A percentile compares a stretch with the other conserved stretches of the same genome.
These are phyloP conservation scores for Pachyrhizus erosus DNA, from an alignment of 306 rosid species.

Conservation along the genomic window DNA sequence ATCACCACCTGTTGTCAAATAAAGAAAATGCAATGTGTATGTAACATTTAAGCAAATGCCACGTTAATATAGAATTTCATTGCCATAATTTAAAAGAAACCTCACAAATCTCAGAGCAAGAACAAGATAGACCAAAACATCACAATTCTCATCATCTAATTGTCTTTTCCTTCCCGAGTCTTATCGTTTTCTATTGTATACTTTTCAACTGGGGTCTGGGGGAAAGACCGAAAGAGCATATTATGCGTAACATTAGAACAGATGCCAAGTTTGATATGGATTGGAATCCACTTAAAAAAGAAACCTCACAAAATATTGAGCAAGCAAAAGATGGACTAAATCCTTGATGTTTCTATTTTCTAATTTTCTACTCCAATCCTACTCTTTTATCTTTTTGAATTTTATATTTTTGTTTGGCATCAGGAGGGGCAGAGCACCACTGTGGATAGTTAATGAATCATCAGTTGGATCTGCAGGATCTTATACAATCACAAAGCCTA, in stretches of 20 bases:
- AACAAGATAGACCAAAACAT: neutral
- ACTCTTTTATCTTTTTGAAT: neutral
- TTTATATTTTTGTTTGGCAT: neutral
- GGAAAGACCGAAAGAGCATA: neutral
- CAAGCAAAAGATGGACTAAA: neutral
- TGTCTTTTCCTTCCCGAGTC: neutral
- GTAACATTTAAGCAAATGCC: neutral
- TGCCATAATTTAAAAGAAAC: neutral
- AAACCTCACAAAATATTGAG: neutral
- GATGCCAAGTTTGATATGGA: neutral
- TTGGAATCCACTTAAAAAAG: slow-evolving; percentile 11
- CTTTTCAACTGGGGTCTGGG: neutral
- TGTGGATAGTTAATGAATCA: slow-evolving; percentile 6
- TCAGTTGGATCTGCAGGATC: slow-evolving; percentile 5
- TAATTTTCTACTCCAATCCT: neutral
- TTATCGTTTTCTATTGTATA: neutral
- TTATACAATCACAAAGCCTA: slow-evolving; percentile 1
- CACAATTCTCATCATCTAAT: neutral
- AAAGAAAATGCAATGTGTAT: neutral
- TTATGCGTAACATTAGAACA: neutral
- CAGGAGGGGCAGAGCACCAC: neutral
- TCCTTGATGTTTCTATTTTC: neutral
- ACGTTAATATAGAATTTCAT: neutral
- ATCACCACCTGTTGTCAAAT: too few species aligned
- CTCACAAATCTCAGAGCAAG: neutral